Conservation (phyloP, 805 yeast species). For the Tetrapisispora namnaoensis region DNA sequence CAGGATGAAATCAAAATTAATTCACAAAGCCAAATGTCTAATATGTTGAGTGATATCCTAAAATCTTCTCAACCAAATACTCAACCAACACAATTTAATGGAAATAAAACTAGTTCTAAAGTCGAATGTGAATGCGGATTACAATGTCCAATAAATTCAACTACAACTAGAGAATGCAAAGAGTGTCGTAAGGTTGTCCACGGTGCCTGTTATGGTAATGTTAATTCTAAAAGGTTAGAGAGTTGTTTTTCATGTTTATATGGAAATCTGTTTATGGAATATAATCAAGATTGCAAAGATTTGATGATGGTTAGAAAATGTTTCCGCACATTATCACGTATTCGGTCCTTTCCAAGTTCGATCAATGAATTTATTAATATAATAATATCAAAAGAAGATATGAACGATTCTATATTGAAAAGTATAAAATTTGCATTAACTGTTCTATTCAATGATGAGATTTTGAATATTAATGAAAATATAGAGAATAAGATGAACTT, state of each 20-base stretch:
- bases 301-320: slow-evolving; percentile 32
- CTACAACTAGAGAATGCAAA: slow-evolving; percentile 20
- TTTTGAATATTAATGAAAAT: slow-evolving; percentile 4
- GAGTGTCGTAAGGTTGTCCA: slow-evolving; percentile 28
- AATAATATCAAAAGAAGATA: slow-evolving; percentile 6
- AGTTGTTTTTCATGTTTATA: slow-evolving; percentile 24
- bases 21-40: slow-evolving; percentile 28
- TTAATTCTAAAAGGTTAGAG: slow-evolving; percentile 7
- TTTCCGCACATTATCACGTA: slow-evolving; percentile 20
- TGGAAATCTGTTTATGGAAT: slow-evolving; percentile 10
- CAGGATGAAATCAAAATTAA: background rate
- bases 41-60: slow-evolving; percentile 22
- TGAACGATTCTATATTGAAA: slow-evolving; percentile 9
- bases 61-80: slow-evolving; percentile 17
- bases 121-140: slow-evolving; percentile 26
- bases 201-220: slow-evolving; percentile 30
- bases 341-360: slow-evolving; percentile 14
- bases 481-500: background rate
- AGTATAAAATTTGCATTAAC: slow-evolving; percentile 11
- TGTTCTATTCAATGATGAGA: slow-evolving; percentile 12
- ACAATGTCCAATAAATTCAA: slow-evolving; percentile 9
- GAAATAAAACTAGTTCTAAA: background rate
- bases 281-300: slow-evolving; percentile 16
- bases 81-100: slow-evolving; percentile 26
- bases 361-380: slow-evolving; percentile 9